Conservation (phyloP, 225 moss, liverwort and hornwort species). For the Straminergon stramineum region DNA sequence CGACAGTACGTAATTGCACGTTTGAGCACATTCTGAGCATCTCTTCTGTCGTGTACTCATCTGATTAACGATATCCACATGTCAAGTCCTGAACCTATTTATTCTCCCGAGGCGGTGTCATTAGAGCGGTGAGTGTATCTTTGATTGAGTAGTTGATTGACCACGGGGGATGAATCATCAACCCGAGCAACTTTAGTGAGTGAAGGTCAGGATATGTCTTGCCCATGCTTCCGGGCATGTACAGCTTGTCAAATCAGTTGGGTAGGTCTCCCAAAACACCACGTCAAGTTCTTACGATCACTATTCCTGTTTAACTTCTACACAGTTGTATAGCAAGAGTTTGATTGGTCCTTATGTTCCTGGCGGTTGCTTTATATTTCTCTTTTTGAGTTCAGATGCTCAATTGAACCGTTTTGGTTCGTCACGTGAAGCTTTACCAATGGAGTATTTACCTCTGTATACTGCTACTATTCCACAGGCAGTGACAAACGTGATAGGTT, state of each 20-base stretch:
- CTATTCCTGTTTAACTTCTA: background rate
- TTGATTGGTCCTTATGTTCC: background rate
- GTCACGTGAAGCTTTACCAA: background rate
- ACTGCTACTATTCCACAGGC: slow-evolving; percentile 24
- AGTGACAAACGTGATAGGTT: slow-evolving; percentile 52
- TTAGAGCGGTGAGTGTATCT: background rate
- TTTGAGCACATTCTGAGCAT: background rate
- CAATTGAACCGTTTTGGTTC: background rate
- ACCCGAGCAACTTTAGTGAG: background rate
- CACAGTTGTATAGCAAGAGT: background rate
- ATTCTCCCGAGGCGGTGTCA: background rate
- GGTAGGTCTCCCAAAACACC: background rate
- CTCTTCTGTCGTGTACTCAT: background rate
- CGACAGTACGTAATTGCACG: background rate
- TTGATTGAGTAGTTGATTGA: background rate
- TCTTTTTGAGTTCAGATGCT: background rate
- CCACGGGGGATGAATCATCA: background rate
- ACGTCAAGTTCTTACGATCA: background rate
- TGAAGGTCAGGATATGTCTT: background rate
- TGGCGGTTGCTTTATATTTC: background rate
- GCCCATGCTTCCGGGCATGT: background rate
- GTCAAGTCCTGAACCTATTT: background rate
- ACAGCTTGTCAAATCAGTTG: background rate
- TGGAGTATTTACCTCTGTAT: background rate
- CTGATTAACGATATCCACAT: background rate